Evolutionary conservation across 176 grass and related monocot species (phyloP).

Genomic region (Eremochloa ophiuroides): DNA sequence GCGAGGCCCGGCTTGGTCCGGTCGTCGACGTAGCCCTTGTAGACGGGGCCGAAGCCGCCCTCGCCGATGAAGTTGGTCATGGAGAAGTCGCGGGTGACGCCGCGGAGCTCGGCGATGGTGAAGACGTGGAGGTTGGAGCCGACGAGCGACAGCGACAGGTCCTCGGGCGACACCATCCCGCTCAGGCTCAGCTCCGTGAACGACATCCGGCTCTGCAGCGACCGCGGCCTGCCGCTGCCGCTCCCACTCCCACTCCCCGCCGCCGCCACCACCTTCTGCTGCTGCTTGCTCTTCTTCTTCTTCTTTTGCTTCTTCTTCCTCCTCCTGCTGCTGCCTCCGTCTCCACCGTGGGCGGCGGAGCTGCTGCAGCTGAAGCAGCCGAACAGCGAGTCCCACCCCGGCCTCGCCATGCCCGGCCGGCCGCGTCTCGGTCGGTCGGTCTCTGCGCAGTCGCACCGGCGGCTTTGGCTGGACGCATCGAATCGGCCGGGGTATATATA

Average conservation of each 20-base stretch:
- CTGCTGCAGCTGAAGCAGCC: slow-evolving; percentile 54
- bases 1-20: slow-evolving; percentile 61
- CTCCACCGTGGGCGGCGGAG: background rate
- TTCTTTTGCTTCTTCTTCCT: background rate
- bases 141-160: slow-evolving; percentile 76
- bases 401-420: slow-evolving; percentile 34
- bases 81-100: slow-evolving; percentile 63
- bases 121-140: slow-evolving; percentile 77
- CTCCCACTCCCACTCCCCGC: background rate
- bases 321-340: background rate
- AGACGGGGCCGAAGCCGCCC: slow-evolving; percentile 79
- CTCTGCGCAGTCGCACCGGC: background rate
- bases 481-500: slow-evolving; percentile 37
- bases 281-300: background rate
- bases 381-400: slow-evolving; percentile 50
- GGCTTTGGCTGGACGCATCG: slow-evolving; percentile 26
- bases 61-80: slow-evolving; percentile 86
- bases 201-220: slow-evolving; percentile 54
- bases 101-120: slow-evolving; percentile 68
- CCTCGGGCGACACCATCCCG: slow-evolving; percentile 76
- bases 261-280: slow-evolving; percentile 1
- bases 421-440: background rate
- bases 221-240: slow-evolving; percentile 11
- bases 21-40: slow-evolving; percentile 89
- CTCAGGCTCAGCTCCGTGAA: slow-evolving; percentile 69